Conservation (phyloP, 495 filamentous ascomycete genomes). For the Penicillium canescens region DNA sequence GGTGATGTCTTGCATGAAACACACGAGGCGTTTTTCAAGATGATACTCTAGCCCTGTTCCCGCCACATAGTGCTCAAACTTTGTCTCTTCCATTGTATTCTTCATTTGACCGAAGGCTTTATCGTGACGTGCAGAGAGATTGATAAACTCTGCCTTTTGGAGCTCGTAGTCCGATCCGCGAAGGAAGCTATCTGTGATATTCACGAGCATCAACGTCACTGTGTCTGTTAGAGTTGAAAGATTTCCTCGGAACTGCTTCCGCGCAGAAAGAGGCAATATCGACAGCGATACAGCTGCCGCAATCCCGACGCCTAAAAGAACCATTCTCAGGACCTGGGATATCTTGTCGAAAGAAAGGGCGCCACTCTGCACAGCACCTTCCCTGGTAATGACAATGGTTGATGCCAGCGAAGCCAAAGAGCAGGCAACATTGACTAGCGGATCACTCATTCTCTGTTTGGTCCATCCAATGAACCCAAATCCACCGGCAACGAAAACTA, state of each 20-base stretch:
- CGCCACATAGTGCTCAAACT: conserved; percentile 82
- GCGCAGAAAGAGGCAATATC: conserved; percentile 80
- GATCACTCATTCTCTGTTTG: conserved; percentile 83
- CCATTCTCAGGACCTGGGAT: conserved; percentile 84
- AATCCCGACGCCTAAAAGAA: conserved; percentile 77
- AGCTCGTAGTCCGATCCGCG: conserved; percentile 82
- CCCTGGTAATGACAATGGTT: conserved; percentile 90
- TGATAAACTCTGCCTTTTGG: conserved; percentile 59
- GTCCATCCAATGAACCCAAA: conserved; percentile 90
- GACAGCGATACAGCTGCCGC: conserved; percentile 76
- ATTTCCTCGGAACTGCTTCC: conserved; percentile 70
- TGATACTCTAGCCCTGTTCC: conserved; percentile 82
- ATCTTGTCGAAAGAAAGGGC: conserved; percentile 82
- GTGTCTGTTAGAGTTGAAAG: conserved; percentile 75
- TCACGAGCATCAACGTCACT: conserved; percentile 75
- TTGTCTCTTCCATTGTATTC: conserved; percentile 82
- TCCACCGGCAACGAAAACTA: conserved; percentile 86
- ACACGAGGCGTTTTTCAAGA: conserved; percentile 75
- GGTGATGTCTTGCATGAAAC: conserved; percentile 80
- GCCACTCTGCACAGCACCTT: conserved; percentile 79
- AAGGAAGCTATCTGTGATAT: conserved; percentile 83
- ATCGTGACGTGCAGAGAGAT: conserved; percentile 63
- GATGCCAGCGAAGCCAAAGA: conserved; percentile 88
- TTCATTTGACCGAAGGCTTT: conserved; percentile 68
- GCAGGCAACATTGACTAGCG: conserved; percentile 89